Conservation (phyloP, 768 basidiomycete genomes). For the Porpolomopsis calyptriformis region DNA sequence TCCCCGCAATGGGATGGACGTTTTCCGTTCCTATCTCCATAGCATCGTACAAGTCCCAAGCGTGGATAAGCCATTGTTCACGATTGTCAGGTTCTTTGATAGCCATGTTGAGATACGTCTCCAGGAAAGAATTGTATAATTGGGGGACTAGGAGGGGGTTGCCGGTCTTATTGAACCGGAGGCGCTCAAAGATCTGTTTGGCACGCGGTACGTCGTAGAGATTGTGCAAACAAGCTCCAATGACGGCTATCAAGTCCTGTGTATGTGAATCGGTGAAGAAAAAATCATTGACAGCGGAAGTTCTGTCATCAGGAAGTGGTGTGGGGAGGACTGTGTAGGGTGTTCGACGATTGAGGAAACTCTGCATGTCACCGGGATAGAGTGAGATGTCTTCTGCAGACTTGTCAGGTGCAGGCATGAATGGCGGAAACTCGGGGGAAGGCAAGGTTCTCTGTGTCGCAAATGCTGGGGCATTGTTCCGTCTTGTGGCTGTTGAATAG, state of each 20-base stretch:
- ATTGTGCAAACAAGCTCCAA: constrained; percentile 75
- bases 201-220: constrained; percentile 71
- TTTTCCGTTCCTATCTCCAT: constrained; percentile 41
- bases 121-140: constrained; percentile 59
- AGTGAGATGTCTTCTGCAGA: constrained; percentile 6
- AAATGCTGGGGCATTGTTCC: constrained; percentile 40
- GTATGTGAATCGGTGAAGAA: constrained; percentile 58
- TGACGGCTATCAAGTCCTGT: constrained; percentile 63
- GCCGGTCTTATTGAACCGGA: constrained; percentile 30
- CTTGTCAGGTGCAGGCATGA: constrained; percentile 16
- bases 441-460: constrained; percentile 30
- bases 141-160: constrained; percentile 30
- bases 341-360: constrained; percentile 38
- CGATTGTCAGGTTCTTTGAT: constrained; percentile 34
- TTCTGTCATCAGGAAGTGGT: constrained; percentile 44
- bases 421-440: constrained; percentile 30
- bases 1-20: constrained; percentile 40
- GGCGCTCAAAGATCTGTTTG: constrained; percentile 54
- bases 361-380: constrained; percentile 30
- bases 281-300: constrained; percentile 31
- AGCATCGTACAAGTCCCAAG: constrained; percentile 47
- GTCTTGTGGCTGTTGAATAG: constrained; percentile 58
- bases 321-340: constrained; percentile 54
- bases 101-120: constrained; percentile 55
- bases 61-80: constrained; percentile 50